A percentile compares a stretch with the other conserved stretches of the same genome.
phyloP scores from a whole-genome alignment of 1,284 basidiomycete genomes.

The Papiliotrema flavescens region DNA sequence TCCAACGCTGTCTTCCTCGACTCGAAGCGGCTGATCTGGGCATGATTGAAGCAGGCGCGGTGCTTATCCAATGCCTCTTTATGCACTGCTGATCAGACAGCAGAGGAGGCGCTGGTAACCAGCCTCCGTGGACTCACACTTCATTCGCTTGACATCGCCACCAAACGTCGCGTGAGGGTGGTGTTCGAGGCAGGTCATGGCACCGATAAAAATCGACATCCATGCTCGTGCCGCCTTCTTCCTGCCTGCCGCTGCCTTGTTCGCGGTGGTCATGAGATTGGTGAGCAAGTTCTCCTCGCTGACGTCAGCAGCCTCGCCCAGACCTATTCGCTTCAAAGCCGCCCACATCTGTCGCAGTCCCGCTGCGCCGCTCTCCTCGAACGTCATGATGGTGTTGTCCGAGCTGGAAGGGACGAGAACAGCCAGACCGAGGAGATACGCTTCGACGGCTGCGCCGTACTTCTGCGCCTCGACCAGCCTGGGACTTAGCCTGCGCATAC shows the following conservation, averaged over 20 bases:
- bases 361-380: not conserved
- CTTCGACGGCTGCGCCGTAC: not conserved
- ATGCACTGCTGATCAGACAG: not conserved
- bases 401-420: not conserved
- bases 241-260: not conserved
- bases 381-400: constrained; percentile 1
- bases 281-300: not conserved
- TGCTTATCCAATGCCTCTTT: not conserved
- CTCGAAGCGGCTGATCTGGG: not conserved
- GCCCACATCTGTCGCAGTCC: constrained; percentile 3
- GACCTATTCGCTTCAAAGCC: not conserved
- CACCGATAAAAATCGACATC: not conserved
- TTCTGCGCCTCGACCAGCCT: not conserved
- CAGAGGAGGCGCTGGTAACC: not conserved
- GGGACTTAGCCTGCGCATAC: not conserved
- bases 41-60: not conserved
- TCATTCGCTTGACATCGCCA: not conserved
- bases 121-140: not conserved
- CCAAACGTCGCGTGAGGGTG: not conserved
- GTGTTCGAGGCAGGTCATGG: not conserved
- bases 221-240: not conserved
- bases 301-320: not conserved
- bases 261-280: not conserved
- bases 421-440: not conserved
- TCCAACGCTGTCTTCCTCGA: not conserved